Evolutionary conservation across 2,329 filamentous ascomycete genomes (phyloP).

Genomic region (Phoma sp.): DNA sequence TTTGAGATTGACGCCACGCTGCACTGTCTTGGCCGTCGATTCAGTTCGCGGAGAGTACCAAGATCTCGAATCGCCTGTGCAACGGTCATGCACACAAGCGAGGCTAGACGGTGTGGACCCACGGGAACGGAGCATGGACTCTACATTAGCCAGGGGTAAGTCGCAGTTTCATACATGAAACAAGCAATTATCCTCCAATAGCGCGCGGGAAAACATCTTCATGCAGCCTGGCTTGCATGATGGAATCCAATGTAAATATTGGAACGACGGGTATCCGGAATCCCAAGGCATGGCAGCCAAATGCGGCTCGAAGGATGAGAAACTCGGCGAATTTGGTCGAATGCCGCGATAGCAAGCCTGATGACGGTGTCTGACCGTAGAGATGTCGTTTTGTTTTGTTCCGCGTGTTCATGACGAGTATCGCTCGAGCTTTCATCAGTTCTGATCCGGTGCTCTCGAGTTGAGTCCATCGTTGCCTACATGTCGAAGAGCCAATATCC

Average conservation of each 20-base stretch:
- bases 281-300: slow-evolving; percentile 5
- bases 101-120: slow-evolving; percentile 11
- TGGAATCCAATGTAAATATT: slow-evolving; percentile 4
- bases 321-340: neutral
- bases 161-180: slow-evolving; percentile 32
- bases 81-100: slow-evolving; percentile 17
- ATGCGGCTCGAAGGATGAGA: neutral
- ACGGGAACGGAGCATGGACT: slow-evolving; percentile 7
- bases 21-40: neutral
- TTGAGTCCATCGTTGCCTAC: neutral
- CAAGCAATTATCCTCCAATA: slow-evolving; percentile 28
- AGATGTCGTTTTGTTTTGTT: neutral
- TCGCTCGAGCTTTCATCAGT: neutral
- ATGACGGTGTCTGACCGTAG: neutral
- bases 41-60: neutral
- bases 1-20: neutral
- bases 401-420: neutral
- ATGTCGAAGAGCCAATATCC: neutral
- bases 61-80: slow-evolving; percentile 17
- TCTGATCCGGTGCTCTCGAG: neutral
- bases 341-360: neutral
- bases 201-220: slow-evolving; percentile 14
- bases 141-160: slow-evolving; percentile 17
- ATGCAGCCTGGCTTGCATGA: slow-evolving; percentile 21
- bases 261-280: neutral